These are phyloP conservation scores for Globisporangium sylvaticum DNA, from an alignment of 352 stramenopile genomes.

Conservation along the genomic window DNA sequence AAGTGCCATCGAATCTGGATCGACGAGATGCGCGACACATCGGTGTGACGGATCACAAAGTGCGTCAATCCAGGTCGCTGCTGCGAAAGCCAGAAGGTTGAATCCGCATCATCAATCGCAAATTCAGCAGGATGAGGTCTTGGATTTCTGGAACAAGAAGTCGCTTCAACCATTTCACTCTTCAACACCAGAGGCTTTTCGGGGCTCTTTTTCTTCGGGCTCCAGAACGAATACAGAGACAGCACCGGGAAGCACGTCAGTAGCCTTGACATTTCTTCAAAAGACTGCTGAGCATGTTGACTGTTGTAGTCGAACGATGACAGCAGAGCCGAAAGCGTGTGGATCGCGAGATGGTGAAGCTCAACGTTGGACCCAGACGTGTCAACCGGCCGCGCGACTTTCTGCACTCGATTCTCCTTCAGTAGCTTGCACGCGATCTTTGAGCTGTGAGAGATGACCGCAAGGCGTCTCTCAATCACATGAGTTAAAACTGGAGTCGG, in stretches of 20 bases:
- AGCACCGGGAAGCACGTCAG: constrained; percentile 70
- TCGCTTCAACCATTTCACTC: constrained; percentile 46
- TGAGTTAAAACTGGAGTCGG: constrained; percentile 77
- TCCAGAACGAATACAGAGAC: constrained; percentile 86
- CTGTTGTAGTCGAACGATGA: constrained; percentile 65
- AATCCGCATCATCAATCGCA: constrained; percentile 49
- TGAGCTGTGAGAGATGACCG: constrained; percentile 80
- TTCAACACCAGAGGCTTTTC: constrained; percentile 48
- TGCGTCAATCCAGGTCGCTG: constrained; percentile 47
- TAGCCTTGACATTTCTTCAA: constrained; percentile 75
- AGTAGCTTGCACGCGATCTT: constrained; percentile 58
- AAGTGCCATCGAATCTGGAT: constrained; percentile 70
- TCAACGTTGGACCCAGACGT: constrained; percentile 42
- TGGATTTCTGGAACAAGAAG: constrained; percentile 47
- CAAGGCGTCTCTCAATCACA: constrained; percentile 71
- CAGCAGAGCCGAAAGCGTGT: constrained; percentile 68
- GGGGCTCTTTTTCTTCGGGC: constrained; percentile 54
- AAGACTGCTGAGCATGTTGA: constrained; percentile 46
- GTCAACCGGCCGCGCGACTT: constrained; percentile 33
- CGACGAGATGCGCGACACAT: constrained; percentile 48
- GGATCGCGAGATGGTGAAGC: constrained; percentile 81
- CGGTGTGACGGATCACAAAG: constrained; percentile 37
- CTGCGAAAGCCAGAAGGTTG: constrained; percentile 78
- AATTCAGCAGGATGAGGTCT: constrained; percentile 40
- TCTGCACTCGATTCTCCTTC: constrained; percentile 40